Conservation (phyloP, 2,329 filamentous ascomycete species). For the Diaporthe sp. region DNA sequence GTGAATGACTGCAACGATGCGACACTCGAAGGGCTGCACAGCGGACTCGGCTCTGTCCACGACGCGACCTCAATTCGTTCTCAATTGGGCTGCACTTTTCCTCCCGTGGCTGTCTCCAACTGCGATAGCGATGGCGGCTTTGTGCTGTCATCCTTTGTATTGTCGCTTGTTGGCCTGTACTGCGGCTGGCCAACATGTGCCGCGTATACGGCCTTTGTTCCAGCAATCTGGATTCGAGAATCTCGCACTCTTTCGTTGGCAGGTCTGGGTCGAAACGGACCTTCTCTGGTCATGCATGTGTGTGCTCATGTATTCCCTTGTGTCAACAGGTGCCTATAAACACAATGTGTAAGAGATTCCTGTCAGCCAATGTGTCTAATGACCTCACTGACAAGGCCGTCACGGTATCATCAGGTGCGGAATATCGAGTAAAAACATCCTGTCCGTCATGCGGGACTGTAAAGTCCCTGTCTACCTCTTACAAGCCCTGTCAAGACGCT, state of each 20-base stretch:
- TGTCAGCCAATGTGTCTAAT: neutral
- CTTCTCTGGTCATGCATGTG: neutral
- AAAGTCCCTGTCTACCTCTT: neutral
- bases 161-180: neutral
- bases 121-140: neutral
- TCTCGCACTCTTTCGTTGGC: neutral
- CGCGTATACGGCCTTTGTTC: neutral
- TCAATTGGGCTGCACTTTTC: neutral
- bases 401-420: neutral
- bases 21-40: neutral
- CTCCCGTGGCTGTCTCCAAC: no score
- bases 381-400: neutral
- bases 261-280: no score
- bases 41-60: neutral
- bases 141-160: constrained; percentile 4
- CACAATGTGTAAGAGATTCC: constrained; percentile 19
- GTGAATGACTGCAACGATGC: no score
- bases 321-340: neutral
- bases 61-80: neutral
- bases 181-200: neutral
- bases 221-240: neutral
- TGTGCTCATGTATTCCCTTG: no score
- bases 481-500: constrained; percentile 4
- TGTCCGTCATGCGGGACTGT: constrained; percentile 13
- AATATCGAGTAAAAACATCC: neutral